Percentiles rank a stretch among this genome's conserved stretches.
phyloP scores from a whole-genome alignment of 495 filamentous ascomycete genomes.

The Lepidopterella palustris region DNA sequence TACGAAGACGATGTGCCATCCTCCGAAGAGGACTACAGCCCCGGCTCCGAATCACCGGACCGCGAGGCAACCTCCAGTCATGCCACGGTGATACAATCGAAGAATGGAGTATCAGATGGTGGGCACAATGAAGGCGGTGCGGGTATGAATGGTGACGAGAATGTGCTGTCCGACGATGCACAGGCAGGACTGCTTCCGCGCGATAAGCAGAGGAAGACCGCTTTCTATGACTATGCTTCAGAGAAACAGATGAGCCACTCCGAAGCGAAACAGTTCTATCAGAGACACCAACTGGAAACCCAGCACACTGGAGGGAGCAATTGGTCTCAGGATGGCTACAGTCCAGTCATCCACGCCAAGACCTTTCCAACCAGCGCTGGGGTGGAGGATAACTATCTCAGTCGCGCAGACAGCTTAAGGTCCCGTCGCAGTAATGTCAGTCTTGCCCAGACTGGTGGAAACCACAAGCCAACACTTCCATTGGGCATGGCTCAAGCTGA shows the following conservation, averaged over 20 bases:
- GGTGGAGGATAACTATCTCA: conserved; percentile 21
- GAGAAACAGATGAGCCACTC: conserved; percentile 87
- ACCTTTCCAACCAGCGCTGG: conserved; percentile 30
- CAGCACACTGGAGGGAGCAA: conserved; percentile 42
- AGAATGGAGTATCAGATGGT: background rate
- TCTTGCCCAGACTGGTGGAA: conserved; percentile 8
- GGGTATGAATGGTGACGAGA: conserved; percentile 17
- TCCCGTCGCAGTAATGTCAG: conserved; percentile 35
- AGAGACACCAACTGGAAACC: conserved; percentile 67
- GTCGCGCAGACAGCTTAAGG: conserved; percentile 29
- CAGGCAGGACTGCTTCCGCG: conserved; percentile 60
- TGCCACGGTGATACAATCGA: background rate
- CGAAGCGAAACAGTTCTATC: conserved; percentile 93
- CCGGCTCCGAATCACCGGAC: background rate
- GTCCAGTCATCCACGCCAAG: conserved; percentile 44
- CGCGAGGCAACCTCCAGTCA: background rate
- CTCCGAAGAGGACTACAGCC: conserved; percentile 1
- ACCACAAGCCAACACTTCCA: conserved; percentile 16
- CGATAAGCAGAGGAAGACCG: conserved; percentile 71
- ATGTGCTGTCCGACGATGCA: conserved; percentile 21
- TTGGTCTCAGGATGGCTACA: conserved; percentile 45
- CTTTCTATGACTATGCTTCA: conserved; percentile 77
- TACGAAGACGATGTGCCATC: background rate
- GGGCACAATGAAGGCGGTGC: conserved; percentile 7
- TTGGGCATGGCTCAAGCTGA: conserved; percentile 21